phyloP scores from a whole-genome alignment of 768 basidiomycete species.

The Termitomyces bulborhizus region DNA sequence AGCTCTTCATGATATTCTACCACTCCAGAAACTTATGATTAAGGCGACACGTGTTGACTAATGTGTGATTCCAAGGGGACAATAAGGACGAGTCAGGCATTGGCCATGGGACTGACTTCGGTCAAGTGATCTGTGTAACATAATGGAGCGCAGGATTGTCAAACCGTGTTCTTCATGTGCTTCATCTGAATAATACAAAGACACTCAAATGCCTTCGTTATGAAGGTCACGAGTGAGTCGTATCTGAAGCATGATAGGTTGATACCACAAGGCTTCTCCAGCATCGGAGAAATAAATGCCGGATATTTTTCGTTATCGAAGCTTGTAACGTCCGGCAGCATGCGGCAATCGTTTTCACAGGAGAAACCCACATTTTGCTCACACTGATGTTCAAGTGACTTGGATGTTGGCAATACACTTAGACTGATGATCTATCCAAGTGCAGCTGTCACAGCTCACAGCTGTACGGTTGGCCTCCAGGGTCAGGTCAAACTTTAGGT shows the following conservation, averaged over 20 bases:
- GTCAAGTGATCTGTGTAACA: background rate
- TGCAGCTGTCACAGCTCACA: too few relatives aligned
- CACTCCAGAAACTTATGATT: too few relatives aligned
- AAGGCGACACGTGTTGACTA: too few relatives aligned
- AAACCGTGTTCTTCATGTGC: constrained; percentile 1
- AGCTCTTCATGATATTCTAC: too few relatives aligned
- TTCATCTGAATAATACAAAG: background rate
- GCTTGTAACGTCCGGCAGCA: background rate
- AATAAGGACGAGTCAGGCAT: background rate
- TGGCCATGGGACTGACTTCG: background rate
- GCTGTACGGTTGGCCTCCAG: too few relatives aligned
- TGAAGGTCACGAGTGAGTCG: background rate
- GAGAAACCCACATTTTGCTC: too few relatives aligned
- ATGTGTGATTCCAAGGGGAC: background rate
- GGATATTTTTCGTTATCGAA: background rate
- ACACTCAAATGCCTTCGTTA: background rate
- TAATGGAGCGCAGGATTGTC: constrained; percentile 1
- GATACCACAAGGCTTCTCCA: background rate
- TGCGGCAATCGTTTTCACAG: background rate
- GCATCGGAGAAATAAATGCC: background rate
- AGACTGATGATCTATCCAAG: too few relatives aligned
- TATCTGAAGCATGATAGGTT: background rate
- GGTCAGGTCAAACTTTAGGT: too few relatives aligned
- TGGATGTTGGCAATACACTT: too few relatives aligned
- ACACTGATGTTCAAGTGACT: background rate